These are phyloP conservation scores for Fusarium beomiforme DNA, from an alignment of 2,329 filamentous ascomycete genomes.

Conservation along the genomic window DNA sequence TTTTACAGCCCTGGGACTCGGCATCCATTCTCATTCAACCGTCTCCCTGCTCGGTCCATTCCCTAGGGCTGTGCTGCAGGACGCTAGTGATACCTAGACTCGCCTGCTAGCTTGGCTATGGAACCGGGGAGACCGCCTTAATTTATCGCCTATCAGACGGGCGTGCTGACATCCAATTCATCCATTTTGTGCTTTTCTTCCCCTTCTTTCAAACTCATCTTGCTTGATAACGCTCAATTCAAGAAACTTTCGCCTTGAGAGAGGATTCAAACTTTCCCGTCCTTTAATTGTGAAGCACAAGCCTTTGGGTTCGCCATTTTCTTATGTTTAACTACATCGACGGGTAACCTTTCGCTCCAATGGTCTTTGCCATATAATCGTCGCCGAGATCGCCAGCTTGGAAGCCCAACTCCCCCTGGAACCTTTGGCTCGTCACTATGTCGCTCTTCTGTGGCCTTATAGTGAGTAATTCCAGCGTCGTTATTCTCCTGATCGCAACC, in stretches of 20 bases:
- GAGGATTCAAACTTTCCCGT: background rate
- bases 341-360: slow-evolving; percentile 29
- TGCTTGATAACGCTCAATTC: background rate
- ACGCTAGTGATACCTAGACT: slow-evolving; percentile 27
- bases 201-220: slow-evolving; percentile 1
- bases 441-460: slow-evolving; percentile 36
- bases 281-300: background rate
- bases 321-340: slow-evolving; percentile 13
- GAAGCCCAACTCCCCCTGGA: slow-evolving; percentile 9
- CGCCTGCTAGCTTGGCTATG: slow-evolving; percentile 25
- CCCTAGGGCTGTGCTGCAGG: slow-evolving; percentile 39
- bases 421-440: slow-evolving; percentile 26
- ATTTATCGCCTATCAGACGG: slow-evolving; percentile 38
- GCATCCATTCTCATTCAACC: slow-evolving; percentile 10
- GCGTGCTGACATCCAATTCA: slow-evolving; percentile 38
- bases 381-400: slow-evolving; percentile 32
- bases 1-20: slow-evolving; percentile 17
- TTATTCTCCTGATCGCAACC: background rate
- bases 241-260: background rate
- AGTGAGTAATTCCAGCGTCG: slow-evolving; percentile 13
- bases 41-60: slow-evolving; percentile 15
- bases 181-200: slow-evolving; percentile 24
- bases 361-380: slow-evolving; percentile 32
- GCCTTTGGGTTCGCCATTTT: background rate
- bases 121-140: slow-evolving; percentile 12